phyloP scores from a whole-genome alignment of 2,329 filamentous ascomycete genomes.

The Sporothrix pallida region DNA sequence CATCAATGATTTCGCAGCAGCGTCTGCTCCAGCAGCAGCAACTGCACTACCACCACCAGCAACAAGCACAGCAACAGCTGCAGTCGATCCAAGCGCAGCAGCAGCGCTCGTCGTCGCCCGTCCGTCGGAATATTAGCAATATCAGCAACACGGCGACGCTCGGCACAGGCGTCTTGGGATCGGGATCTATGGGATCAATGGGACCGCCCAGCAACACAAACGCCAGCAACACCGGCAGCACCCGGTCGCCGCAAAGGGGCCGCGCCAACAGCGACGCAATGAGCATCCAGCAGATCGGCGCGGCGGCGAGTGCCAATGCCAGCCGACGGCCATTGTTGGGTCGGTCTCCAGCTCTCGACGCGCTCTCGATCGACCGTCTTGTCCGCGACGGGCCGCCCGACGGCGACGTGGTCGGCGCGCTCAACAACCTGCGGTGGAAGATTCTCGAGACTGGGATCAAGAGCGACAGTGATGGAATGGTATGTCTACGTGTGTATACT shows the following conservation, averaged over 20 bases:
- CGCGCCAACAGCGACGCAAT: conserved; percentile 76
- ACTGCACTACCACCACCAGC: conserved; percentile 47
- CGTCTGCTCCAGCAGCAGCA: conserved; percentile 55
- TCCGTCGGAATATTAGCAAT: conserved; percentile 43
- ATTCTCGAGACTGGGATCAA: conserved; percentile 77
- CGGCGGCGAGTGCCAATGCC: conserved; percentile 47
- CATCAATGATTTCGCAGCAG: conserved; percentile 62
- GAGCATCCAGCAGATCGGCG: conserved; percentile 47
- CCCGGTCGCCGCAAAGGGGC: conserved; percentile 60
- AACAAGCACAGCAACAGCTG: conserved; percentile 36
- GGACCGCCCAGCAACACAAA: neutral
- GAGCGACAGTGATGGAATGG: conserved; percentile 81
- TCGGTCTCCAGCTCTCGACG: conserved; percentile 58
- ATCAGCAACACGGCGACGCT: conserved; percentile 17
- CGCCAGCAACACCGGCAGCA: conserved; percentile 36
- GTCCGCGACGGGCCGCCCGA: conserved; percentile 79
- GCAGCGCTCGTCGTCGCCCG: conserved; percentile 46
- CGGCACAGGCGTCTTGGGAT: neutral
- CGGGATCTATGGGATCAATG: neutral
- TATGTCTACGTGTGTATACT: conserved; percentile 47
- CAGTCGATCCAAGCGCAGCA: conserved; percentile 62
- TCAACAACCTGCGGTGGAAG: conserved; percentile 74
- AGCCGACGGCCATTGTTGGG: conserved; percentile 53
- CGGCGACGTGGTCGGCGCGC: conserved; percentile 68
- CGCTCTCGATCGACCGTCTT: conserved; percentile 72